phyloP scores from a whole-genome alignment of 2,329 filamentous ascomycete genomes.

The Elsinoe batatas region DNA sequence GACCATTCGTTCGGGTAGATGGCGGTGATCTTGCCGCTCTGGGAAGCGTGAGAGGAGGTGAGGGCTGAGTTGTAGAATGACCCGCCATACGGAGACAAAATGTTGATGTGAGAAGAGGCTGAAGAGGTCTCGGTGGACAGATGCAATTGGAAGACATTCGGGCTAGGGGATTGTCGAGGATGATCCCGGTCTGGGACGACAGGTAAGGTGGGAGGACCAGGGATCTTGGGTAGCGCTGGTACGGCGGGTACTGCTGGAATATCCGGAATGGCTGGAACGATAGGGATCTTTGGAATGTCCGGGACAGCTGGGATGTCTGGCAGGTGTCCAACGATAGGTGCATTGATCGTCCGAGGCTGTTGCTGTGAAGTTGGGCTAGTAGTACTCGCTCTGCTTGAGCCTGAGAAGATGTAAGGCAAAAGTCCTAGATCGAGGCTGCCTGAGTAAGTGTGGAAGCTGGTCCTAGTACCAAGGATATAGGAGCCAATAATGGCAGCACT shows the following conservation, averaged over 20 bases:
- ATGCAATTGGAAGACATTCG: background rate
- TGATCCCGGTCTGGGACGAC: background rate
- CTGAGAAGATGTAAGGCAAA: constrained; percentile 8
- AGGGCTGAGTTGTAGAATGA: background rate
- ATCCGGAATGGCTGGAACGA: background rate
- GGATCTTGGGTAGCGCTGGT: background rate
- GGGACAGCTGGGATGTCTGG: background rate
- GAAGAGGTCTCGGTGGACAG: background rate
- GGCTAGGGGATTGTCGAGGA: background rate
- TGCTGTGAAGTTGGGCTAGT: background rate
- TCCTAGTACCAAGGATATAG: background rate
- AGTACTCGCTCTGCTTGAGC: background rate
- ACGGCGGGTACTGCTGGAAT: background rate
- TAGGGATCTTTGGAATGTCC: background rate
- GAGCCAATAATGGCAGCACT: background rate
- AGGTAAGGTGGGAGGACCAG: background rate
- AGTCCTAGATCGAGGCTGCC: background rate
- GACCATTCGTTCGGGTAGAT: constrained; percentile 7
- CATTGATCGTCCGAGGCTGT: background rate
- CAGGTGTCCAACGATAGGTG: background rate
- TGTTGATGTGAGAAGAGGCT: background rate
- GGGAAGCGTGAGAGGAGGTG: background rate
- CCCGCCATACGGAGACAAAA: background rate
- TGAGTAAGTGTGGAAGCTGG: constrained; percentile 1
- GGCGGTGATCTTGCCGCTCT: background rate